Percentiles rank a stretch among this genome's conserved stretches.
Evolutionary conservation across 164 flowering plant genomes (phyloP).

Genomic region (Macadamia tetraphylla): DNA sequence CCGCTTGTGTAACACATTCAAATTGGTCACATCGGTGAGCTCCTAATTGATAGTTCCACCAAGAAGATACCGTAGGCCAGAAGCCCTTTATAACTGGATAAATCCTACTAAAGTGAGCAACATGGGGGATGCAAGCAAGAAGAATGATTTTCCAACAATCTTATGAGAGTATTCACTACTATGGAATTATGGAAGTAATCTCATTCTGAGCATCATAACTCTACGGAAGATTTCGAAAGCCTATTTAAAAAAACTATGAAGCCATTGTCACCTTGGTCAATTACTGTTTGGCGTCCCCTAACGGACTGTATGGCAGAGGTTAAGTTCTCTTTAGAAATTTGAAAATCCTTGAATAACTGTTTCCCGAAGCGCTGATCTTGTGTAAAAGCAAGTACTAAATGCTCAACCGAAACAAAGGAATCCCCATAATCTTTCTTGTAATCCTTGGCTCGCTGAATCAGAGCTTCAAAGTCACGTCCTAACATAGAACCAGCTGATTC

Average conservation of each 20-base stretch:
- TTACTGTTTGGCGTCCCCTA: conserved; percentile 84
- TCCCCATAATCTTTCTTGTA: conserved; percentile 86
- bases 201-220: no score
- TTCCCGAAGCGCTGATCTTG: conserved; percentile 87
- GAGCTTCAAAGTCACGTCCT: conserved; percentile 84
- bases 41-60: no score
- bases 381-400: conserved; percentile 75
- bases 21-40: no score
- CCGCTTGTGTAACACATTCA: no score
- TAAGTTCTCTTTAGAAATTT: conserved; percentile 47
- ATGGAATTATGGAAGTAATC: no score
- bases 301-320: conserved; percentile 69
- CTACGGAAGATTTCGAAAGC: no score
- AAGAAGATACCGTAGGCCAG: no score
- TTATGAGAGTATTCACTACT: no score
- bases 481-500: conserved; percentile 91
- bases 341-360: conserved; percentile 79
- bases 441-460: conserved; percentile 77
- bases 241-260: neutral
- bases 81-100: no score
- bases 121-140: no score
- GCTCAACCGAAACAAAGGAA: conserved; percentile 91
- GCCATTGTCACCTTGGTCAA: conserved; percentile 71
- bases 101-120: no score
- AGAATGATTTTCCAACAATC: no score